Base-by-base conservation (phyloP, 2,329 filamentous ascomycete species). In the Aureobasidium melanogenum region DNA sequence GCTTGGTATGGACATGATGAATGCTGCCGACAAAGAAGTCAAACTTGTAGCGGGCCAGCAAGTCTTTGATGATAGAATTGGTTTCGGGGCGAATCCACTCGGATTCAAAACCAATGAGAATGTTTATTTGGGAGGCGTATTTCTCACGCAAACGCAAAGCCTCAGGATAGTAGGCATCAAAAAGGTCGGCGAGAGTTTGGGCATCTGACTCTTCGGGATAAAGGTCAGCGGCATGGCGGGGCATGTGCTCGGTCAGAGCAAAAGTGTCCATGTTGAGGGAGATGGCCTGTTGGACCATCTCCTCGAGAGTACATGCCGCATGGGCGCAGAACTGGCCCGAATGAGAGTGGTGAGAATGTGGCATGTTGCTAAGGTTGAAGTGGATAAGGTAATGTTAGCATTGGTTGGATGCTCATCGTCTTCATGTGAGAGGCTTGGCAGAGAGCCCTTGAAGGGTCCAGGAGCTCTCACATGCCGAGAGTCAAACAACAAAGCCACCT, bases 321-420 rank as follows among this genome's bases (percentile, higher is more conserved):
- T 99, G 94, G 10, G 87, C 87, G 78, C 94, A 99, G 79, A 99
- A 99, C 73, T 99, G 90, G 65, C 94, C 94, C 39, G 94, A 97
- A 77, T 99, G 94, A 71, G 91, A 96, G 76, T 99, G 94, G 80
- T 97, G 95, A 5, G 94, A 95, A 77, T 96, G 96, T 1, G 93
- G 92, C 94, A 97, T 57, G 57, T 26, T 54, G 24, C 97, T 97
- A 24, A 55, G 14, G 56, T 19, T 36, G 12, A 26, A 46, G 32
- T 15, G 26, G 32, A n/a, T 36, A 30, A 30, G 28, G n/a, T n/a
- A n/a, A n/a, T n/a, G n/a, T n/a, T n/a, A n/a, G n/a, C n/a, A n/a
- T n/a, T n/a, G n/a, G n/a, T n/a, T n/a, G n/a, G n/a, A n/a, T 36
- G 19, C 4, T n/a, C 10, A 22, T 43, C 7, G 28, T 47, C 43